Evolutionary conservation across 148 eudicot genomes (phyloP), one percentile per base, ranked within the genome.

Genomic region (Fagopyrum homotropicum): DNA sequence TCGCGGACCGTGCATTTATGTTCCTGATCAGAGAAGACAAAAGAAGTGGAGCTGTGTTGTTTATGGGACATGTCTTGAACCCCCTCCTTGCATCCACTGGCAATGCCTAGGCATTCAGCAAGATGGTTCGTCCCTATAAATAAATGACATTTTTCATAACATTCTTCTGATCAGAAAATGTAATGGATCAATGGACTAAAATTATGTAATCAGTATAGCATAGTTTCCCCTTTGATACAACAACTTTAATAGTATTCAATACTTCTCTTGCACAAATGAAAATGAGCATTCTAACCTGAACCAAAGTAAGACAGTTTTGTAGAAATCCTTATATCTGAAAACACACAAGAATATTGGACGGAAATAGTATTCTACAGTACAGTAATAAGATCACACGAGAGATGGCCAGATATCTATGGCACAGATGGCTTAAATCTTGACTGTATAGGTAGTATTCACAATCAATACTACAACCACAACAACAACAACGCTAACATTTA

Each of bases 1-100:
- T 95, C 11, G 97, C 96, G 2, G 96, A 95, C 78, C 98, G 85
- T 75, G 96, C 98, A 5, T 95, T 92, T 72, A 61, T 92, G 79
- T 95, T 90, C 40, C 68, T 95, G 46, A 84, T 95, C 40, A 50
- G 14, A 50, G 14, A 50, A 50, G 54, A 8, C 14, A 50, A 35
- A 35, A 35, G 14, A 10, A 50, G 54, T 7, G 54, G 54, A 14
- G 54, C 14, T 50, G 14, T 50, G 54, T 10, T 50, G 14, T 50
- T 50, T 50, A 7, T 50, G 10, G 54, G 54, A 50, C 54, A 50
- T 50, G 54, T 50, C 54, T 50, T 50, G 54, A 50, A 50, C 54
- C 54, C 54, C 54, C 0, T 50, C 9, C 11, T 49, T 7, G 54
- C 22, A 55, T 55, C 60, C 26, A 55, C 60, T n/a, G 60, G 60